Evolutionary conservation across 306 rosid genomes (phyloP).

Genomic region (Abrus precatorius): DNA sequence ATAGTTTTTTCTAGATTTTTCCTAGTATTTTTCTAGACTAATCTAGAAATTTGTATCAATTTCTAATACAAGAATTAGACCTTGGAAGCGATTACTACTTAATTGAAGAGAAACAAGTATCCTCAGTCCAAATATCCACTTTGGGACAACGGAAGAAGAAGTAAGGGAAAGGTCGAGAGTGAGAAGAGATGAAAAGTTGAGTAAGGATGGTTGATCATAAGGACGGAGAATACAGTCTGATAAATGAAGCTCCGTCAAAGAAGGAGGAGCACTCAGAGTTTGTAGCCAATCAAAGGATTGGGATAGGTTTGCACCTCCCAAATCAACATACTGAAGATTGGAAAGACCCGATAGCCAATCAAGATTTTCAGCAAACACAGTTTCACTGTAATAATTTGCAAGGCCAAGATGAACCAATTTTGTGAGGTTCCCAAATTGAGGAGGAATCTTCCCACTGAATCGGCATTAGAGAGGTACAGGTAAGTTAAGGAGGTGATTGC

Average conservation of each 20-base stretch:
- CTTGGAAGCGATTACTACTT: background rate
- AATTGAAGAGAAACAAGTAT: conserved; percentile 34
- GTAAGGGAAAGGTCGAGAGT: background rate
- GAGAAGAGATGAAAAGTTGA: conserved; percentile 27
- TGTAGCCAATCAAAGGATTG: conserved; percentile 40
- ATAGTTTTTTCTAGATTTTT: too few relatives aligned
- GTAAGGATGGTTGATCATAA: background rate
- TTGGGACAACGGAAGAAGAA: background rate
- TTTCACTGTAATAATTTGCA: too few relatives aligned
- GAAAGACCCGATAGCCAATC: conserved; percentile 20
- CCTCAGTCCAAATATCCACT: conserved; percentile 1
- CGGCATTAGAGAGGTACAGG: background rate
- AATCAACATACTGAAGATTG: conserved; percentile 27
- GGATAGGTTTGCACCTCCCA: background rate
- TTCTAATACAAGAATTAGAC: background rate
- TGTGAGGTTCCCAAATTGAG: conserved; percentile 25
- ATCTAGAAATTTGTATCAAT: too few relatives aligned
- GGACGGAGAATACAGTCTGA: background rate
- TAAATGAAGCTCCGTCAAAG: conserved; percentile 29
- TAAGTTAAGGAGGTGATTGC: conserved; percentile 17
- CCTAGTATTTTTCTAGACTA: too few relatives aligned
- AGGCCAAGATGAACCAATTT: background rate
- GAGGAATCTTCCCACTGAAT: conserved; percentile 2
- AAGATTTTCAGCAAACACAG: background rate
- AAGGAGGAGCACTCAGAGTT: conserved; percentile 14